These are phyloP conservation scores for Pichia exigua DNA, from an alignment of 805 yeast genomes.

Conservation along the genomic window DNA sequence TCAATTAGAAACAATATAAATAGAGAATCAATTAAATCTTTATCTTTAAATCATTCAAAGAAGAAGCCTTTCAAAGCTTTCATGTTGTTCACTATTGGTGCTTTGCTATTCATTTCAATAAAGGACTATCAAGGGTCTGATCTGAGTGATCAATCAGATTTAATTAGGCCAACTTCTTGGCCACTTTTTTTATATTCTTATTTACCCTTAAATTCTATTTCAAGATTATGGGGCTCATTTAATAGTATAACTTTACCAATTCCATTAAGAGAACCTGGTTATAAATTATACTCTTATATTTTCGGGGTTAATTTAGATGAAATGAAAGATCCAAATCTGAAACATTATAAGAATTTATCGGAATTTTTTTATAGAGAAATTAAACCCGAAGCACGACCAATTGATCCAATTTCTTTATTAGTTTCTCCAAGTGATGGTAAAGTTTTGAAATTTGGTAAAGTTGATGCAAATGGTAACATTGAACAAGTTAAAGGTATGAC, in stretches of 20 bases:
- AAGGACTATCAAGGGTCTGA: slow-evolving; percentile 15
- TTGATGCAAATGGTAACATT: slow-evolving; percentile 64
- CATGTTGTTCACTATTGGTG: slow-evolving; percentile 6
- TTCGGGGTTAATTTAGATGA: slow-evolving; percentile 90
- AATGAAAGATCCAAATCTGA: slow-evolving; percentile 74
- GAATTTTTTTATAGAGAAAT: slow-evolving; percentile 87
- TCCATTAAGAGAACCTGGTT: slow-evolving; percentile 83
- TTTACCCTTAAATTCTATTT: slow-evolving; percentile 81
- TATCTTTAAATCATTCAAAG: neutral
- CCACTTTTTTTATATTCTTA: slow-evolving; percentile 82
- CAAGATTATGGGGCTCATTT: slow-evolving; percentile 91
- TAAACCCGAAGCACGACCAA: slow-evolving; percentile 70
- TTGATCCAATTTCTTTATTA: slow-evolving; percentile 53
- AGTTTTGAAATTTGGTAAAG: slow-evolving; percentile 76
- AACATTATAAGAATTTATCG: slow-evolving; percentile 67
- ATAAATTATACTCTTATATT: slow-evolving; percentile 60
- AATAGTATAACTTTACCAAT: slow-evolving; percentile 78
- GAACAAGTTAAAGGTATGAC: slow-evolving; percentile 98
- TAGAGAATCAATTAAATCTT: neutral
- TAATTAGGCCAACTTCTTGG: slow-evolving; percentile 71
- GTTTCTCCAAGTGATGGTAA: slow-evolving; percentile 94
- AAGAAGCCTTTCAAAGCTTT: slow-evolving; percentile 7
- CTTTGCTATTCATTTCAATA: slow-evolving; percentile 8
- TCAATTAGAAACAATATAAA: neutral
- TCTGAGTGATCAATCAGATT: slow-evolving; percentile 22